Base-by-base conservation (phyloP, 176 grass and related monocot genomes). In the Oryza nivara region DNA sequence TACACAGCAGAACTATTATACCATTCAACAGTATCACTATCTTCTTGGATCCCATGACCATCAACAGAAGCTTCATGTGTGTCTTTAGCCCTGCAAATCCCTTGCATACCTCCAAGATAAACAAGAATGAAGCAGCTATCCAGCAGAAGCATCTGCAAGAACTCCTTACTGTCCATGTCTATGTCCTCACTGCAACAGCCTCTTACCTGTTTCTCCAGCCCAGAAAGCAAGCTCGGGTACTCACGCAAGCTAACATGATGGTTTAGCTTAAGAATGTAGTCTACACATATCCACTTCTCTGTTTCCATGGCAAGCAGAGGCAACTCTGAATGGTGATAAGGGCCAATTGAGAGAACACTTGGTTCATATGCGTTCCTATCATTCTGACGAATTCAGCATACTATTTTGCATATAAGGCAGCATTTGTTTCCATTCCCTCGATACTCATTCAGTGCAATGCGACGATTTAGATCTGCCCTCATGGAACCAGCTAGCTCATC, bases 1-100 rank as follows among this genome's bases (percentile, higher is more conserved):
- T 77, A 77, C 0, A 77, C 54, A 77, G 34, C 75, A 77, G 75
- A 77, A 77, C 75, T 77, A 1, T 77, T 64, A 10, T 77, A 77
- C 75, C 75, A 64, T 64, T 64, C 35, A 0, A 25, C 19, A 25
- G 20, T 25, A 0, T 13, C 20, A 1, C 20, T 0, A 2, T 43
- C 5, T 54, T 54, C 51, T 2, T 7, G 51, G 4, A 1, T 54
- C 15, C 4, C 16, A 0, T 4, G 51, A 63, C 0, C 54, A 43
- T 2, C 0, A 64, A 3, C 0, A 0, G 34, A 16, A 77, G 54
- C 35, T 10, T 4, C 75, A 8, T 8, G 35, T 77, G 54, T 54
- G 16, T 54, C 1, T 17, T 54, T 19, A 17, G 3, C 51, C 51
- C 0, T 54, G 51, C 51, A 54, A 54, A 54, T 16, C 51, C 51